Percentiles rank a stretch among this genome's conserved stretches.
phyloP scores from a whole-genome alignment of 495 filamentous ascomycete species.

The Penicillium taxi region DNA sequence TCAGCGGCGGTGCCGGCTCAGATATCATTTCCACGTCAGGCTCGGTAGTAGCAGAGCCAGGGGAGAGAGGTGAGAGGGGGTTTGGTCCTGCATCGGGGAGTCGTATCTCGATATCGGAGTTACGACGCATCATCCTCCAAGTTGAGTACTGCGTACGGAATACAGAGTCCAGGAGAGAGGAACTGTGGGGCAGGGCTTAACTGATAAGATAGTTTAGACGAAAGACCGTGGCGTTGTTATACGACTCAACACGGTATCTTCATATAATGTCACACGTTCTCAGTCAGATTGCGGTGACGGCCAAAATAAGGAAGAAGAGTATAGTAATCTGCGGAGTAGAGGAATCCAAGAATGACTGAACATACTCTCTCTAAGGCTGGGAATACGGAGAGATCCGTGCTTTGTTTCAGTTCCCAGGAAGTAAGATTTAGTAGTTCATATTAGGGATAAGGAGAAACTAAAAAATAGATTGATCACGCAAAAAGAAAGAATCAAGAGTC shows the following conservation, averaged over 20 bases:
- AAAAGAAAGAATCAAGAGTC: conserved; percentile 4
- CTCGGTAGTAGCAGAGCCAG: no score
- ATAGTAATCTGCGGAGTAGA: conserved; percentile 4
- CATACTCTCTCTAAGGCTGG: conserved; percentile 11
- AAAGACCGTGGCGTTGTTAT: background rate
- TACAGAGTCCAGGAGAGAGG: conserved; percentile 5
- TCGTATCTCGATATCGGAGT: conserved; percentile 41
- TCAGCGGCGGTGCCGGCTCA: conserved; percentile 37
- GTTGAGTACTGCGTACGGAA: conserved; percentile 2
- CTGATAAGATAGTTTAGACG: conserved; percentile 22
- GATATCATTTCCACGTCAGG: conserved; percentile 42
- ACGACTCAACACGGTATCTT: no score
- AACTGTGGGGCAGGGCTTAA: conserved; percentile 16
- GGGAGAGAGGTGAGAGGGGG: conserved; percentile 22
- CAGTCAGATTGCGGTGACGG: background rate
- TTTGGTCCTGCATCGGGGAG: conserved; percentile 35
- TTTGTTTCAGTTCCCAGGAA: conserved; percentile 28
- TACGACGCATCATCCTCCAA: conserved; percentile 39
- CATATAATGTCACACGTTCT: background rate
- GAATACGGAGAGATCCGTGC: conserved; percentile 33
- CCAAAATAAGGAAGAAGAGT: background rate
- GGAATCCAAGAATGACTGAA: conserved; percentile 9
- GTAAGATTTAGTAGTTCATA: conserved; percentile 7
- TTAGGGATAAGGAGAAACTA: conserved; percentile 5
- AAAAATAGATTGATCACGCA: conserved; percentile 4